Percentiles rank a stretch among this genome's conserved stretches.
These are phyloP conservation scores for Neotropicomus parvogracilis DNA, from an alignment of 1,284 basidiomycete species.

Conservation along the genomic window DNA sequence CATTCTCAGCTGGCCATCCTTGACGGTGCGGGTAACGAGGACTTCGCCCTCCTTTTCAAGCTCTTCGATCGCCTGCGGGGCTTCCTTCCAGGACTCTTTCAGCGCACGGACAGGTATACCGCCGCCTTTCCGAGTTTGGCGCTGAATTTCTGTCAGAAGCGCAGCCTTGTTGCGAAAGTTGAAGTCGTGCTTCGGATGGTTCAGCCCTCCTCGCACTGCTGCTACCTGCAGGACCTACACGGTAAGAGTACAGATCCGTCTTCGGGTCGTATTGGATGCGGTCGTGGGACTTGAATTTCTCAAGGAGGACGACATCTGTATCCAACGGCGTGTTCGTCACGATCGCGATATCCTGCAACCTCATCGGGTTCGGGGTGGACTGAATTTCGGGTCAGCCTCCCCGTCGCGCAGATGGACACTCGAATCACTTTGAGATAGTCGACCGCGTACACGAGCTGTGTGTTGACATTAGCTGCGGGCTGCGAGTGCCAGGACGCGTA, in stretches of 20 bases:
- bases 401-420: conserved; percentile 4
- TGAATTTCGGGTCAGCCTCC: conserved; percentile 28
- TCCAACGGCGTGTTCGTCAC: conserved; percentile 73
- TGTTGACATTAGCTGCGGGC: conserved; percentile 79
- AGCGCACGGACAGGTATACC: conserved; percentile 82
- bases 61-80: conserved; percentile 77
- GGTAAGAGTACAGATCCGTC: conserved; percentile 83
- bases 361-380: conserved; percentile 76
- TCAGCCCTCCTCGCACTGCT: conserved; percentile 4
- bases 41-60: conserved; percentile 86
- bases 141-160: conserved; percentile 77
- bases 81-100: conserved; percentile 89
- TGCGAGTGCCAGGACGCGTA: conserved; percentile 80
- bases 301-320: conserved; percentile 64
- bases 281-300: conserved; percentile 79
- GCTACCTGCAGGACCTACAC: conserved; percentile 39
- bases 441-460: conserved; percentile 83
- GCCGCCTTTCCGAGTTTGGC: conserved; percentile 71
- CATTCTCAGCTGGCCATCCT: conserved; percentile 81
- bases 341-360: conserved; percentile 81
- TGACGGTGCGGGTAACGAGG: conserved; percentile 77
- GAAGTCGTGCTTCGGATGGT: conserved; percentile 69
- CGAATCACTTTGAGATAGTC: conserved; percentile 66
- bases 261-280: conserved; percentile 75
- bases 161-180: conserved; percentile 81